Percentiles rank a stretch among this genome's conserved stretches.
Conservation (phyloP, 1,284 basidiomycete genomes). For the Calocybe gambosa region DNA sequence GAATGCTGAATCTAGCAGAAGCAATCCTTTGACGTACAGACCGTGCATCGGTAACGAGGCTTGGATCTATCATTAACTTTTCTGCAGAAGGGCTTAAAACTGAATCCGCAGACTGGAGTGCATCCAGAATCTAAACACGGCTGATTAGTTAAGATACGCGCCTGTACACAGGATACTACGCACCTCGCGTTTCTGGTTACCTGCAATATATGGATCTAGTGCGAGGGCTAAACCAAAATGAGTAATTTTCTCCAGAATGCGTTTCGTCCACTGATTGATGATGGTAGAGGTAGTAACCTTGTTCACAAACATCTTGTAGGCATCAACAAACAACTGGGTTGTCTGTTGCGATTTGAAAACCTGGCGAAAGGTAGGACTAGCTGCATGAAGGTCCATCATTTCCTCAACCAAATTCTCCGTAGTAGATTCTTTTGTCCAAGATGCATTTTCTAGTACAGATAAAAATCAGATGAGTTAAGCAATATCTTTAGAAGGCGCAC, state of each 20-base stretch:
- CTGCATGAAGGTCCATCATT: constrained; percentile 58
- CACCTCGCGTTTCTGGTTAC: constrained; percentile 64
- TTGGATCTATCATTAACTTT: constrained; percentile 46
- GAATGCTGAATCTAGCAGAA: constrained; percentile 52
- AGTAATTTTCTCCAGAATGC: constrained; percentile 60
- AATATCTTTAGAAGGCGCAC: background rate
- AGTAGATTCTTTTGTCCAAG: constrained; percentile 34
- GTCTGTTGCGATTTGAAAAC: constrained; percentile 65
- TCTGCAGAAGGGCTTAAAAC: constrained; percentile 44
- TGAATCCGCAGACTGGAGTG: constrained; percentile 46
- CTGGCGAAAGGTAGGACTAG: constrained; percentile 58
- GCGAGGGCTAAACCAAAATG: constrained; percentile 63
- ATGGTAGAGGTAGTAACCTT: constrained; percentile 31
- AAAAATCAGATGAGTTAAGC: background rate
- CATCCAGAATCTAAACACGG: constrained; percentile 46
- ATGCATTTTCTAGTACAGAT: constrained; percentile 18
- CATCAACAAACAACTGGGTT: constrained; percentile 58
- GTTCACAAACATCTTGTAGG: constrained; percentile 50
- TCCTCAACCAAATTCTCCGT: constrained; percentile 63
- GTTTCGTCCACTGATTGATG: constrained; percentile 39
- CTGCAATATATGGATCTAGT: constrained; percentile 51
- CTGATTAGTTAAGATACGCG: background rate
- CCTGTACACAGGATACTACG: constrained; percentile 6
- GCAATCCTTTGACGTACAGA: constrained; percentile 46
- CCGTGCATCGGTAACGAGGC: constrained; percentile 42